Conservation (phyloP, 805 yeast species). For the Wickerhamiella lipophila region DNA sequence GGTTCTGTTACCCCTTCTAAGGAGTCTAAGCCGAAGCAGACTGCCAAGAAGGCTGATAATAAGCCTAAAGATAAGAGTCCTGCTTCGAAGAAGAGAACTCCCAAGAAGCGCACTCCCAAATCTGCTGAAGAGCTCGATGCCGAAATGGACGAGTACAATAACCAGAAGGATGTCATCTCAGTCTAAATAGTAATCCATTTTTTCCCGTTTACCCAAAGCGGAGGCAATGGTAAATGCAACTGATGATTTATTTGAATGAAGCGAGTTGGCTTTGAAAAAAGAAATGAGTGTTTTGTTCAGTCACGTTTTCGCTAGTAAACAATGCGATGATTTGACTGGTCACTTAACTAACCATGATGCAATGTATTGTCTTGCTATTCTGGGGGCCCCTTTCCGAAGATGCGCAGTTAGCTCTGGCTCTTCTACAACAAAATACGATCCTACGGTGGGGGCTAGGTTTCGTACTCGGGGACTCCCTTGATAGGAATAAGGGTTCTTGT, state of each 20-base stretch:
- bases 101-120: slow-evolving; percentile 36
- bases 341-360: too few relatives aligned
- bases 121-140: slow-evolving; percentile 89
- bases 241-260: neutral
- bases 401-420: neutral
- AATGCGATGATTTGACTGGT: neutral
- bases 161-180: slow-evolving; percentile 21
- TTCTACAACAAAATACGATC: neutral
- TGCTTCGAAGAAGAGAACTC: slow-evolving; percentile 21
- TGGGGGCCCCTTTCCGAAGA: neutral
- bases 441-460: neutral
- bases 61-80: neutral
- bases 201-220: neutral
- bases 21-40: neutral
- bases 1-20: neutral
- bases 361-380: too few relatives aligned
- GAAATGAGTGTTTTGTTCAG: neutral
- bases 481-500: neutral
- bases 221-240: slow-evolving; percentile 1
- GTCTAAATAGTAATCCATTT: slow-evolving; percentile 14
- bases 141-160: slow-evolving; percentile 93
- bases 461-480: neutral
- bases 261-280: neutral
- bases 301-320: too few relatives aligned
- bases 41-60: neutral